Conservation (phyloP, 108 stramenopile genomes). For the Epithemia pelagica region DNA sequence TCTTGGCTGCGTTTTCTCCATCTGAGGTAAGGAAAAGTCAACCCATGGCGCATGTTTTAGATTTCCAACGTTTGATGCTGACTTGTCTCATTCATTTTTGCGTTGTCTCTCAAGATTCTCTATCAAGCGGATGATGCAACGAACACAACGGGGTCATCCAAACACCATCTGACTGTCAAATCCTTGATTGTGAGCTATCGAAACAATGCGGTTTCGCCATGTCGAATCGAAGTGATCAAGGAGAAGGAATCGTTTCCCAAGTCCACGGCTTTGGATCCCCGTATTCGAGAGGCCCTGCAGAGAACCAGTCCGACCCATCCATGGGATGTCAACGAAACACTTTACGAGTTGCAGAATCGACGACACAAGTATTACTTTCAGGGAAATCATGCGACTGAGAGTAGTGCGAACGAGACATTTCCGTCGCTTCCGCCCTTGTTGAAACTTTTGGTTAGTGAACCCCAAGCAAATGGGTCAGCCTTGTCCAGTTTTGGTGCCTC, state of each 20-base stretch:
- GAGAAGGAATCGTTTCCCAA: constrained; percentile 53
- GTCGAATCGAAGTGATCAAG: constrained; percentile 42
- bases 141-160: neutral
- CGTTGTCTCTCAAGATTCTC: neutral
- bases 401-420: constrained; percentile 31
- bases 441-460: neutral
- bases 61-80: neutral
- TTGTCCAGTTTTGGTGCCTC: constrained; percentile 84
- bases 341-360: constrained; percentile 68
- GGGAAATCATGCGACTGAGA: constrained; percentile 17
- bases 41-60: too few species aligned
- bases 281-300: constrained; percentile 47
- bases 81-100: neutral
- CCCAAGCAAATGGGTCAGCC: constrained; percentile 29
- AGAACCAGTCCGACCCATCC: constrained; percentile 51
- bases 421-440: neutral
- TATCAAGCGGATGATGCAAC: neutral
- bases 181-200: constrained; percentile 17
- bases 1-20: constrained; percentile 72
- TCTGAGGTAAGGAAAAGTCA: constrained; percentile 65
- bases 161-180: constrained; percentile 4
- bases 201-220: neutral
- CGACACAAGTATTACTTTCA: constrained; percentile 76
- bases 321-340: constrained; percentile 71
- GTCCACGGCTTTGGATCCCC: constrained; percentile 56